Base-by-base conservation (phyloP, 2,329 filamentous ascomycete genomes). In the Penicillium fuscoglaucum region DNA sequence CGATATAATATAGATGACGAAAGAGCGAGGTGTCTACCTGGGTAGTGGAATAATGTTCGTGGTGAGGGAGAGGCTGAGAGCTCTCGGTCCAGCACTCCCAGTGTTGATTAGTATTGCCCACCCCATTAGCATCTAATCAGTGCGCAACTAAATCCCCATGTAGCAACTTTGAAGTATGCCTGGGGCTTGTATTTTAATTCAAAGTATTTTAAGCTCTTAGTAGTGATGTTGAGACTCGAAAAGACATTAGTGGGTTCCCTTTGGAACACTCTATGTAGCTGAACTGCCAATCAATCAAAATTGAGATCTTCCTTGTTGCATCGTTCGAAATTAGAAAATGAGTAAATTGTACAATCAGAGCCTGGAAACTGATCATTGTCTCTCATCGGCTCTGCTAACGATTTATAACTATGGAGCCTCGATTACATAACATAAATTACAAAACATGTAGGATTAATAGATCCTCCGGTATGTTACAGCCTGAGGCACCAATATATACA, bases 401-500 rank as follows among this genome's bases (percentile, higher is more conserved):
- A 39, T 19, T 39, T 10, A 39, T 24, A 19, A 19, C 19, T 19
- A 39, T 39, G 3, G 37, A 39, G 17, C 17, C 9, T 10, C 9
- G 37, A 39, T 39, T 39, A 39, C 17, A 39, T 19, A 40, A 10
- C 9, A 12, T 40, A 6, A 12, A 3, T 39, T 39, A 19, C n/a
- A 6, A 40, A 40, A 19, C 1, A 39, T 19, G 37, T 2, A 39
- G 1, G 3, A 10, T 39, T 19, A 39, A 19, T 19, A 6, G 6
- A 40, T 19, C n/a, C 9, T 19, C n/a, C n/a, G 37, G 17, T 39
- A 37, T 37, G 17, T 1, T 33, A 13, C 2, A 3, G 17, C 58
- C 45, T 58, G 19, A 55, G 56, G 63, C 49, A 43, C 12, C 1
- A 45, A 31, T 17, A 15, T 3, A 9, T 45, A 9, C n/a, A 7